Base-by-base conservation (phyloP, 352 stramenopile species). In the Pythium scleroteichum region DNA sequence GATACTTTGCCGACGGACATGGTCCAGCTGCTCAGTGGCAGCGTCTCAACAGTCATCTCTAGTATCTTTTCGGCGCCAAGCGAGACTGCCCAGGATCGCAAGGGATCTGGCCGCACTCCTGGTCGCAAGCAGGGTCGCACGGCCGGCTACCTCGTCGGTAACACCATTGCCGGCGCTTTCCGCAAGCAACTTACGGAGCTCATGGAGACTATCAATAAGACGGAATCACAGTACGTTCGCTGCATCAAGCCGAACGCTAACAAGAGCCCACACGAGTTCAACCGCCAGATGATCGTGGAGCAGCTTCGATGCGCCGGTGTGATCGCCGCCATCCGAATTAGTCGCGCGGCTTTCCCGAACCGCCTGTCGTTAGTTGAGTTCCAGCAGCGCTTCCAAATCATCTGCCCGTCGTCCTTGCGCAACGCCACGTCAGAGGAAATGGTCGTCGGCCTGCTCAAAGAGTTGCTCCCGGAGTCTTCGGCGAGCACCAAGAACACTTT, bases 231-330 rank as follows among this genome's bases (percentile, higher is more conserved):
- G 68, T 97, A 96, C 58, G 86, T 97, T 33, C 88, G 88, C 13
- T 96, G 86, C 59, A 95, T 97, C 80, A 97, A 97, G 68, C 88
- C 96, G 10, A 97, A 97, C 59, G 79, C 79, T 19, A 90, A 92
- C 77, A 94, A 96, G 71, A 88, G 78, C 33, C 76, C 84, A 4
- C 59, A 69, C 14, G 78, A 92, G 66, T 95, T 94, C 48, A 80
- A 99, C 54, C 78, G 84, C 14, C 53, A 73, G 27, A 90, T 92
- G 84, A 94, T 96, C 65, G 82, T 95, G 35, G 87, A 96, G 60
- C 87, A 96, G 66, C 75, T 96, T 17, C 83, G 88, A 33, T 96
- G 87, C 52, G 88, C 88, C n/a, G 88, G 87, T 73, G 88, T 96
- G 57, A 93, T 96, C 56, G 88, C 88, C 27, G 88, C 88, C 1